phyloP scores from a whole-genome alignment of 306 rosid genomes.

The Mimosa pudica region DNA sequence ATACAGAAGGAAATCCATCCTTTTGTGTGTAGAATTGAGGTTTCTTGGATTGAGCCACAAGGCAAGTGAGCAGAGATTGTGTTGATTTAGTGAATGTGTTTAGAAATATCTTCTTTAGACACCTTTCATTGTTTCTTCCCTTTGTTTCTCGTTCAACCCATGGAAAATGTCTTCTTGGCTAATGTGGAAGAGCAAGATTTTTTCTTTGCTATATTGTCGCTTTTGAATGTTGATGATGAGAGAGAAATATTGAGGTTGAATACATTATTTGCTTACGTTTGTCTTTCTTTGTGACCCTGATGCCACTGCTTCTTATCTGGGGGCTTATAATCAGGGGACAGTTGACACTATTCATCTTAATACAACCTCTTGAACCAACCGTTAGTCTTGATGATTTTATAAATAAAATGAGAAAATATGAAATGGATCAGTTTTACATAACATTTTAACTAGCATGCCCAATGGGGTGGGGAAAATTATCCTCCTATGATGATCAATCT shows the following conservation, averaged over 20 bases:
- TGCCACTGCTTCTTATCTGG: background rate
- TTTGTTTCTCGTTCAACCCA: constrained; percentile 12
- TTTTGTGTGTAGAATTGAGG: constrained; percentile 24
- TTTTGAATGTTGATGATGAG: background rate
- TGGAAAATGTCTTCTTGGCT: constrained; percentile 5
- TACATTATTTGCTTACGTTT: constrained; percentile 13
- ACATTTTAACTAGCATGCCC: background rate
- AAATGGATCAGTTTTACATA: background rate
- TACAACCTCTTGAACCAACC: constrained; percentile 1
- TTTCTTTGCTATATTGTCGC: constrained; percentile 1
- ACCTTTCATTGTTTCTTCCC: constrained; percentile 6
- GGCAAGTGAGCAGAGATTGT: constrained; percentile 12
- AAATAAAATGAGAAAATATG: background rate
- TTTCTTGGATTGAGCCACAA: background rate
- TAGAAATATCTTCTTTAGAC: constrained; percentile 10
- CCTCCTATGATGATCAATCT: background rate
- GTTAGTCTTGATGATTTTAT: background rate
- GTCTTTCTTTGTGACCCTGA: constrained; percentile 20
- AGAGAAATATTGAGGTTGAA: background rate
- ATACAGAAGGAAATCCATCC: constrained; percentile 3
- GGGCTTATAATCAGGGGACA: constrained; percentile 13
- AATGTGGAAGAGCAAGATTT: constrained; percentile 4
- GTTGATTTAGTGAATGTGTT: constrained; percentile 23
- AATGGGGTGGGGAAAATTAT: background rate
- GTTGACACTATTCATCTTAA: constrained; percentile 14